Evolutionary conservation across 169 alveolate species (phyloP), one percentile per base, ranked within the genome.

Genomic region (Cryptosporidium sp.): DNA sequence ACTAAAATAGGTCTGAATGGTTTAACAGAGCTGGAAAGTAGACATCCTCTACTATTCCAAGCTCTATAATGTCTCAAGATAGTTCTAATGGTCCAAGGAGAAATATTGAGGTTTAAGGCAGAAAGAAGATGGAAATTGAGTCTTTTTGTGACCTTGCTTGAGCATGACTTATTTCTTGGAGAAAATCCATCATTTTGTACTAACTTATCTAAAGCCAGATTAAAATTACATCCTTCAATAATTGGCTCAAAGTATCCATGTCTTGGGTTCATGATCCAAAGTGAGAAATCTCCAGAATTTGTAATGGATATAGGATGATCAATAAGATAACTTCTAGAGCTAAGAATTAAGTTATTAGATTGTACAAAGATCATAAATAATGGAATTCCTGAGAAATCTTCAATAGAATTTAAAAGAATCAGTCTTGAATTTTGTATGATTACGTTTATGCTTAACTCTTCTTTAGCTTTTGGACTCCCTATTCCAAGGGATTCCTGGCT

Each of bases 201-300:
- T 3, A 29, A 62, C 14, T 65, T 45, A 16, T 61, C 89, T n/a
- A 61, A 18, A 18, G 52, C 62, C 37, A 80, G 56, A 31, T 31
- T 65, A 33, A 80, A 80, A 48, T 37, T 65, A 65, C 89, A 80
- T 10, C 60, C 89, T 31, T 80, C 89, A 18, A 80, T 29, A 0
- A 80, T 26, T 21, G 89, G 89, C 35, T 80, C 89, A 31, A 60
- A 80, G 42, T 80, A 80, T 12, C 89, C 89, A n/a, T 80, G 89
- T 16, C 60, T 65, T n/a, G 89, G 80, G 51, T 80, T 80, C 68
- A 80, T 60, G 0, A 80, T 29, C 89, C 89, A 80, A 45, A 80
- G 26, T 8, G 72, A 44, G 12, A 80, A 62, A 31, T 80, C 89
- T 5, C 69, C 89, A 21, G 69, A 42, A 31, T 51, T 80, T 12